Evolutionary conservation across 1,284 basidiomycete genomes (phyloP).

Genomic region (Ganoderma lucidum): DNA sequence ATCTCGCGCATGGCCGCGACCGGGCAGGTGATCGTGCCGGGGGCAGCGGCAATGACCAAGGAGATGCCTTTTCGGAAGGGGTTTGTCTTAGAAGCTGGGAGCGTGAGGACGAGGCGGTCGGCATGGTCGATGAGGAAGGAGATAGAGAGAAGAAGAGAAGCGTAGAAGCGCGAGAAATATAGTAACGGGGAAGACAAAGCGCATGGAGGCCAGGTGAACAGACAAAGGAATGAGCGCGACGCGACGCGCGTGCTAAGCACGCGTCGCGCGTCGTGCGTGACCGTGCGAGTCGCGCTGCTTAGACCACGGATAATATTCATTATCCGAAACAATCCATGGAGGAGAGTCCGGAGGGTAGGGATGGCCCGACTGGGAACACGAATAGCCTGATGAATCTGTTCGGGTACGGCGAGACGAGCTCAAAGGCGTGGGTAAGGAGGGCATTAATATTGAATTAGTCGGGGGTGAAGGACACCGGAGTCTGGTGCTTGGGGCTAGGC

Average conservation of each 20-base stretch:
- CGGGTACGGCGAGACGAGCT: conserved; percentile 83
- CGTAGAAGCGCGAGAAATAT: too few species aligned
- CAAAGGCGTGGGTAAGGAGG: conserved; percentile 90
- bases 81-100: conserved; percentile 50
- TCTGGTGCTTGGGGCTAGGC: conserved; percentile 48
- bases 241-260: too few species aligned
- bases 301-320: too few species aligned
- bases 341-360: conserved; percentile 68
- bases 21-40: conserved; percentile 36
- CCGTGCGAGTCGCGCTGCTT: too few species aligned
- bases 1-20: conserved; percentile 31
- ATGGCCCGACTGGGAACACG: conserved; percentile 66
- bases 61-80: conserved; percentile 46
- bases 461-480: conserved; percentile 80
- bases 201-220: too few species aligned
- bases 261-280: too few species aligned
- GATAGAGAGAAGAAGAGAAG: too few species aligned
- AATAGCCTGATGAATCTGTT: conserved; percentile 82
- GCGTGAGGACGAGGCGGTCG: conserved; percentile 39
- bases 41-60: conserved; percentile 39
- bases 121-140: conserved; percentile 26
- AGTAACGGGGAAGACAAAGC: too few species aligned
- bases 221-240: too few species aligned
- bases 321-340: conserved; percentile 48
- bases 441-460: conserved; percentile 78